These are phyloP conservation scores for Candida wancherniae DNA, from an alignment of 805 yeast genomes.

Conservation along the genomic window DNA sequence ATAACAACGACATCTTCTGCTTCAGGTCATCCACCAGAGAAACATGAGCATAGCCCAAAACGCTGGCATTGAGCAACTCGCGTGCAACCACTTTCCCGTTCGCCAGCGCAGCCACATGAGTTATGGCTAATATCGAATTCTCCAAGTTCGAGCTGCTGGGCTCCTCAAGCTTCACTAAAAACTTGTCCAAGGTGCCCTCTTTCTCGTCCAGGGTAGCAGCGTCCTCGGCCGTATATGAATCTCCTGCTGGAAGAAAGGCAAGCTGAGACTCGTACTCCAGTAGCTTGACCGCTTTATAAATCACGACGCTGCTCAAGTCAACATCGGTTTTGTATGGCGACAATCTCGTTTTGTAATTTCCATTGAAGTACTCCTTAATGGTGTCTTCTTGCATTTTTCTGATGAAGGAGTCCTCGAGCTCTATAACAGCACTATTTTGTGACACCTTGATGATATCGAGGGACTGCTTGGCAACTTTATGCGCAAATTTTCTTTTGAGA, in stretches of 20 bases:
- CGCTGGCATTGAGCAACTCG: slow-evolving; percentile 52
- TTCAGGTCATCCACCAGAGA: slow-evolving; percentile 71
- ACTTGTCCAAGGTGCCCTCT: slow-evolving; percentile 31
- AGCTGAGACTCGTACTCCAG: slow-evolving; percentile 33
- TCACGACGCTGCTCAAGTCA: slow-evolving; percentile 54
- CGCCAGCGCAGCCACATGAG: slow-evolving; percentile 31
- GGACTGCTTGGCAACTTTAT: slow-evolving; percentile 24
- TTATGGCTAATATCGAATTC: slow-evolving; percentile 68
- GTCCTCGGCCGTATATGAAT: slow-evolving; percentile 34
- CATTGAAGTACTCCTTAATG: slow-evolving; percentile 88
- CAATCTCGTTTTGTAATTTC: slow-evolving; percentile 57
- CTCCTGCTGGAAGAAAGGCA: slow-evolving; percentile 41
- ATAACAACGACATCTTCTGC: slow-evolving; percentile 60
- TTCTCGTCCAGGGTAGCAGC: slow-evolving; percentile 10
- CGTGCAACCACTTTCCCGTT: slow-evolving; percentile 38
- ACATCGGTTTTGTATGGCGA: slow-evolving; percentile 85
- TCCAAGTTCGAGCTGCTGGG: slow-evolving; percentile 55
- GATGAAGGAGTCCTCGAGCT: slow-evolving; percentile 61
- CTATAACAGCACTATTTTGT: slow-evolving; percentile 72
- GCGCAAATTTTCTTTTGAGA: slow-evolving; percentile 47
- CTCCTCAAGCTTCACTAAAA: slow-evolving; percentile 33
- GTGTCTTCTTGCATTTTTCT: slow-evolving; percentile 71
- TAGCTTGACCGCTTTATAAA: slow-evolving; percentile 54
- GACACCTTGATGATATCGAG: slow-evolving; percentile 57
- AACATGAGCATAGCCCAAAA: slow-evolving; percentile 75